Evolutionary conservation across 139 green algal species (phyloP), one percentile per base, ranked within the genome.

Genomic region (Eudorina sp.): DNA sequence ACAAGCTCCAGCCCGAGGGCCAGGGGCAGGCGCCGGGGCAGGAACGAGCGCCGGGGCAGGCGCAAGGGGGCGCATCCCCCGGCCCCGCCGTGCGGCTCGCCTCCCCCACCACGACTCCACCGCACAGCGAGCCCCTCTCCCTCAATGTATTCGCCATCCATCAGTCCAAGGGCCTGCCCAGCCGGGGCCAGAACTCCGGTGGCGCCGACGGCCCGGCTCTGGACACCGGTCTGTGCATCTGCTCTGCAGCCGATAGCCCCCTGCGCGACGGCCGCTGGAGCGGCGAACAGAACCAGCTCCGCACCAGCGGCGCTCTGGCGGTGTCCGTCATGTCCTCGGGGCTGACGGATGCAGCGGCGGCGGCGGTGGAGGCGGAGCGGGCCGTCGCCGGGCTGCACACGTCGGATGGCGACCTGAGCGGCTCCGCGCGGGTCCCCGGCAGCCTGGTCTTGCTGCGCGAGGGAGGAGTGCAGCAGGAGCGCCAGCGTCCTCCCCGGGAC

Each of bases 111-210:
- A 58, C 29, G 13, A 81, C 73, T 18, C 73, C 73, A 2, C 43
- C 41, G 40, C 21, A 83, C 51, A 68, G 48, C 31, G 75, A 53
- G 75, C 46, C 75, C 2, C 75, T 83, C 3, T 83, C 75, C 8
- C 48, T 83, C 0, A 48, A 48, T 5, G 75, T 62, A 4, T 62
- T 83, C 19, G 75, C 75, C 14, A 68, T 81, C 45, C 43, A 58
- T 16, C 73, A 46, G n/a, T 46, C 27, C 5, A 55, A 62, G 73
- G 41, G 21, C 9, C 21, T 46, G 75, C 75, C 75, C 40, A 14
- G 3, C 5, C 70, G 70, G 19, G 23, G 29, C 3, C 7, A 1
- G 41, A 55, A 41, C 70, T 79, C 70, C 40, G 23, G 14, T 2
- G 34, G 36, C 66, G 1, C 29, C 66, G 66, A 75, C n/a, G 36